Evolutionary conservation across 805 yeast species (phyloP).

Genomic region (Saccharomycopsis fibuligera): DNA sequence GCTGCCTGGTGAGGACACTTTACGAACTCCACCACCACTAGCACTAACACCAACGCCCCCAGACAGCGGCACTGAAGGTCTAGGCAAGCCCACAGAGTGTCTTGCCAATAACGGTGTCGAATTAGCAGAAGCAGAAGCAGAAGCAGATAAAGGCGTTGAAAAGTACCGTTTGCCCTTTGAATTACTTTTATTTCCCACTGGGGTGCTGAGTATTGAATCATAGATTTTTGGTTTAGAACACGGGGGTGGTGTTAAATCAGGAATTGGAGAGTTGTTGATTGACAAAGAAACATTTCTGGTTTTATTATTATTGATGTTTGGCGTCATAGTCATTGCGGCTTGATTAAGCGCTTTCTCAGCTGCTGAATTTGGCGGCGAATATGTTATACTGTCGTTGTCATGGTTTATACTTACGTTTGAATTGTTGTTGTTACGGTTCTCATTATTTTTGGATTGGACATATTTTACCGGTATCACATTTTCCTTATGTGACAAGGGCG

Average conservation of each 20-base stretch:
- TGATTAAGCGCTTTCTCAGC: neutral
- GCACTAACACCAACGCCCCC: too few relatives aligned
- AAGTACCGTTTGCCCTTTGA: too few relatives aligned
- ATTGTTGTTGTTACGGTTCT: neutral
- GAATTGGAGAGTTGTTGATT: constrained; percentile 10
- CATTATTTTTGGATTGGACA: too few relatives aligned
- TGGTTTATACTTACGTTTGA: neutral
- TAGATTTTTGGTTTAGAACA: constrained; percentile 1
- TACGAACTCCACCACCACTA: too few relatives aligned
- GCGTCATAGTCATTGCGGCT: too few relatives aligned
- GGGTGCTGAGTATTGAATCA: too few relatives aligned
- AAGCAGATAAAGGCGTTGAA: too few relatives aligned
- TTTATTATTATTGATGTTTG: too few relatives aligned
- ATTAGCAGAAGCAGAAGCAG: neutral
- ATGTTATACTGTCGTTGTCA: neutral
- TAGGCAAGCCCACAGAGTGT: too few relatives aligned
- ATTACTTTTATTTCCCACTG: too few relatives aligned
- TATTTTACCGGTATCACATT: constrained; percentile 16
- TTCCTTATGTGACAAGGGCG: constrained; percentile 14
- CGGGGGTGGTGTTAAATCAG: constrained; percentile 17
- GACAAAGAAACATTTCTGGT: neutral
- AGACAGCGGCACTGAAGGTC: too few relatives aligned
- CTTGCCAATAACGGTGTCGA: too few relatives aligned
- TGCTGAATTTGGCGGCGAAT: neutral
- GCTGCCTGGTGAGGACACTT: constrained; percentile 5